phyloP scores from a whole-genome alignment of 2,329 filamentous ascomycete genomes.

The Orbilia oligospora region DNA sequence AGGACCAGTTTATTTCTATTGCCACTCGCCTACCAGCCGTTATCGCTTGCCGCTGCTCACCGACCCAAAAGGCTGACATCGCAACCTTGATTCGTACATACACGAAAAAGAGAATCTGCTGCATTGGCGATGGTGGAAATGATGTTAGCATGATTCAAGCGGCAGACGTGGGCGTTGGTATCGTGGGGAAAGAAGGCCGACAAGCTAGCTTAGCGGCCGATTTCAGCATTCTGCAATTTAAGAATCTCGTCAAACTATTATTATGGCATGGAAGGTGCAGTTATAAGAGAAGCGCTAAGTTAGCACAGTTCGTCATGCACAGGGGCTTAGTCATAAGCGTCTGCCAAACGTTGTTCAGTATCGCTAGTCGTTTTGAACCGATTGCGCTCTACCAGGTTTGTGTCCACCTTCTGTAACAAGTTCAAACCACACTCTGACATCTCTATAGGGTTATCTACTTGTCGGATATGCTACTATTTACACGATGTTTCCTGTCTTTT shows the following conservation, averaged over 20 bases:
- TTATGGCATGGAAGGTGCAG: slow-evolving; percentile 98
- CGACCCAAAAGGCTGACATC: slow-evolving; percentile 95
- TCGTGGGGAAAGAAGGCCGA: slow-evolving; percentile 96
- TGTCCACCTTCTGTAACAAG: not conserved
- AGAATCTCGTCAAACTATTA: slow-evolving; percentile 93
- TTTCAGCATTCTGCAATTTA: slow-evolving; percentile 96
- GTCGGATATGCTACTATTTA: slow-evolving; percentile 97
- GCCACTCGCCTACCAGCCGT: slow-evolving; percentile 91
- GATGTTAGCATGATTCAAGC: slow-evolving; percentile 99
- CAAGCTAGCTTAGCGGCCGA: slow-evolving; percentile 96
- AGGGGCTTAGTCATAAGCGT: slow-evolving; percentile 94
- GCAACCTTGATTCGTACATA: slow-evolving; percentile 89
- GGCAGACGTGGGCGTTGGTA: slow-evolving; percentile 96
- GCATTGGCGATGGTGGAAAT: slow-evolving; percentile 97
- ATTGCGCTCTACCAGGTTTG: slow-evolving; percentile 84
- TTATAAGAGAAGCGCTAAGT: slow-evolving; percentile 95
- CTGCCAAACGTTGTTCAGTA: slow-evolving; percentile 97
- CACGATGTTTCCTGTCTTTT: slow-evolving; percentile 92
- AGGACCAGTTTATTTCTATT: slow-evolving; percentile 86
- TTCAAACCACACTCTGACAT: not conserved
- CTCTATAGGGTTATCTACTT: slow-evolving; percentile 78
- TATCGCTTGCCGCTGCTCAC: slow-evolving; percentile 95
- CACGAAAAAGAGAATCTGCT: slow-evolving; percentile 95
- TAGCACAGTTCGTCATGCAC: slow-evolving; percentile 98
- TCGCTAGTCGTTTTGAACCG: slow-evolving; percentile 91